Evolutionary conservation across 163 green algal species (phyloP), one percentile per base, ranked within the genome.

Genomic region (Scenedesmus sp.): DNA sequence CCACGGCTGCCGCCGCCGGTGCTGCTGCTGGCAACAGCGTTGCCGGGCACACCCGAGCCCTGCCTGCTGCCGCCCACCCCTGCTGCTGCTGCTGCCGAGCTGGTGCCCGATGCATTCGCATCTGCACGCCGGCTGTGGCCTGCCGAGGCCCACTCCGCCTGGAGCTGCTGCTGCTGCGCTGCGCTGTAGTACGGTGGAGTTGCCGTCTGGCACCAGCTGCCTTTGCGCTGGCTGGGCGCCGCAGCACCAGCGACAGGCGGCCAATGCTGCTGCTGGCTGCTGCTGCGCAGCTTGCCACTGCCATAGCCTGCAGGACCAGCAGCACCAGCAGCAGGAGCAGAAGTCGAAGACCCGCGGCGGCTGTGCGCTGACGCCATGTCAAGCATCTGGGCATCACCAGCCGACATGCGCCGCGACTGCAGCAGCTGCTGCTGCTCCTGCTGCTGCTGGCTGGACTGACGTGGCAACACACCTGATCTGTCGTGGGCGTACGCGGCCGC

Each of bases 1-100:
- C 68, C 70, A 40, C 51, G 24, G 85, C 43, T 81, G 85, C 85
- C 49, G 85, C 85, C 49, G 49, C 81, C 73, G 24, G 13, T 72
- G 86, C 86, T 85, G 68, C 61, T 81, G 85, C 85, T 46, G 13
- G 72, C 72, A 24, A 43, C 72, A 44, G 35, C 15, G 33, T 56
- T 84, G 12, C 5, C 4, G 2, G 26, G 78, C 42, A 20, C 42
- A 16, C 78, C 40, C 15, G 40, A 61, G 78, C 20, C 22, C 22
- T 37, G 42, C 3, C 20, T 16, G 42, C 78, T 56, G 78, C 42
- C 53, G 4, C 3, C 44, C 30, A 44, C 15, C n/a, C 10, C 79
- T 85, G 43, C 43, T 85, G 44, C 33, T 43, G 82, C 82, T 78
- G n/a, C 53, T 72, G 46, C 51, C 35, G 59, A 49, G 53, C 46